Percentiles rank a stretch among this genome's conserved stretches.
Evolutionary conservation across 768 basidiomycete genomes (phyloP).

Genomic region (Tubosaeta sp.): DNA sequence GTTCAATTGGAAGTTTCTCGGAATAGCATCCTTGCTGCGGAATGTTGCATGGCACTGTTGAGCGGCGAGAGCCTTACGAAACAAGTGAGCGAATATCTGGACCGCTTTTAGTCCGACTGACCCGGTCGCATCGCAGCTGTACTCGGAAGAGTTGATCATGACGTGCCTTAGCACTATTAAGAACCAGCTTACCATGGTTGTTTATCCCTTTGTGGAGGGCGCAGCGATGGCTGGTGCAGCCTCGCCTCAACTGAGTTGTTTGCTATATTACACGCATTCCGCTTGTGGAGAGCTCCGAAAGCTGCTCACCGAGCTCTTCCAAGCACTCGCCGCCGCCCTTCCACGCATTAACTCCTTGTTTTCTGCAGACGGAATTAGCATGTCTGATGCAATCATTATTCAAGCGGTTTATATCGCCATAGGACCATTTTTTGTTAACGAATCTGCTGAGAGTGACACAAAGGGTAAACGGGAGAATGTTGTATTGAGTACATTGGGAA

Average conservation of each 20-base stretch:
- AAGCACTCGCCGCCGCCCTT: slow-evolving; percentile 64
- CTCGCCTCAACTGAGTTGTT: slow-evolving; percentile 48
- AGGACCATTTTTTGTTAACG: slow-evolving; percentile 90
- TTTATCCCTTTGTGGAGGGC: slow-evolving; percentile 86
- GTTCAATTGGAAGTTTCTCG: slow-evolving; percentile 55
- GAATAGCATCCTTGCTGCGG: slow-evolving; percentile 78
- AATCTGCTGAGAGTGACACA: slow-evolving; percentile 52
- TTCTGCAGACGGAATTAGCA: slow-evolving; percentile 56
- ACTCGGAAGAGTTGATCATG: slow-evolving; percentile 91
- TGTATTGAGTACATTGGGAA: slow-evolving; percentile 64
- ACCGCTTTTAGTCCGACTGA: not conserved
- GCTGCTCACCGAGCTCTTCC: slow-evolving; percentile 65
- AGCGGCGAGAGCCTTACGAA: slow-evolving; percentile 78
- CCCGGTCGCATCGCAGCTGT: slow-evolving; percentile 49
- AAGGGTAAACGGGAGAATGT: slow-evolving; percentile 54
- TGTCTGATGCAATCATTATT: slow-evolving; percentile 91
- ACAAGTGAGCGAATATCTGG: slow-evolving; percentile 51
- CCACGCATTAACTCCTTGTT: slow-evolving; percentile 75
- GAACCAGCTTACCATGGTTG: slow-evolving; percentile 69
- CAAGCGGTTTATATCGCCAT: slow-evolving; percentile 91
- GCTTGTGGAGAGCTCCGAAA: slow-evolving; percentile 37
- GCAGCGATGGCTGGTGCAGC: slow-evolving; percentile 38
- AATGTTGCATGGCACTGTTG: slow-evolving; percentile 76
- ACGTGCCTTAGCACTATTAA: slow-evolving; percentile 73
- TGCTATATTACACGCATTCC: slow-evolving; percentile 42